Evolutionary conservation across 768 basidiomycete genomes (phyloP), one percentile per base, ranked within the genome.

Genomic region (Trametes cingulata): DNA sequence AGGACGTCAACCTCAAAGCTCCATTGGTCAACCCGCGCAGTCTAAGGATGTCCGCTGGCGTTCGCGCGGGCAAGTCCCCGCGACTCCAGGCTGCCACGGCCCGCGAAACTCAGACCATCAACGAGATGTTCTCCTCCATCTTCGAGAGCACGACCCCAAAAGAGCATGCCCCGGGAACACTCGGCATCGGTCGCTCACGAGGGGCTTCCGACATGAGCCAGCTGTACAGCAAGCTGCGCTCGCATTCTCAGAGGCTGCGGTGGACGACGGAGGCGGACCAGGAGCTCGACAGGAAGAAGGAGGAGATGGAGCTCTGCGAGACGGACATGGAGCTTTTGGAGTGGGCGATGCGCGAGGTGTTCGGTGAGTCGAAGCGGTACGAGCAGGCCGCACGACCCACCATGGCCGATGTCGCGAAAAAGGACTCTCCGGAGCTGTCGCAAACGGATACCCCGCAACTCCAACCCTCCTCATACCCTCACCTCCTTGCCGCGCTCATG

Each of bases 401-500:
- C 9, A 72, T 78, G 37, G 49, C 46, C 22, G 45, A 39, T 17
- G 22, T 43, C 24, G n/a, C 29, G 29, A 33, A 33, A 10, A 33
- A 10, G 29, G 29, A 33, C 29, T 33, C 29, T 10, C 29, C 29
- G 10, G 29, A 33, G 29, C 29, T 33, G 29, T 33, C 29, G 29
- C 29, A 33, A 10, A 33, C 29, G 29, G 46, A 24, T 6, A 54
- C 74, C 41, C 78, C 76, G 1, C 71, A 76, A 48, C 74, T 85
- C 8, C 87, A 87, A 60, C 82, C 85, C 9, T 78, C 82, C 0
- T 78, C 83, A 19, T 96, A 95, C 68, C 85, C 92, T 0, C 81
- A 86, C 62, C 76, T 94, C 35, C 79, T 97, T 56, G 86, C 90
- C 6, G 79, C 82, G 46, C 83, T 95, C 56, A 93, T 97, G 83